Conservation (phyloP, 331 rosid species). For the Quercus lobata region DNA sequence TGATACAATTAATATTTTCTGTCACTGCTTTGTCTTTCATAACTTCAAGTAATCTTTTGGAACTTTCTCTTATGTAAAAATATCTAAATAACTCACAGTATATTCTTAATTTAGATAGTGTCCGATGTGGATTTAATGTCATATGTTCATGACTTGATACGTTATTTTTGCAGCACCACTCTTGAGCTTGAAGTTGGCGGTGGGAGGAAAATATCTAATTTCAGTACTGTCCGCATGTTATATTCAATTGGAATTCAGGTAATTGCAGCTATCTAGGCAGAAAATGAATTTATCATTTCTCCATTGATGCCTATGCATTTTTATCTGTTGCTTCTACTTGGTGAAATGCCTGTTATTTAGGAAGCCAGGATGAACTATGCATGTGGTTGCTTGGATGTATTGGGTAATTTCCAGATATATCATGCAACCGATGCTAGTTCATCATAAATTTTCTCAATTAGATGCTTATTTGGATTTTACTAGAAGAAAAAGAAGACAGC, state of each 20-base stretch:
- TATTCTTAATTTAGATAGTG: background rate
- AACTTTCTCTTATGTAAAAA: background rate
- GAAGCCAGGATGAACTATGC: conserved; percentile 5
- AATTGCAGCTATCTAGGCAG: conserved; percentile 8
- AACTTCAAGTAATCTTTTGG: background rate
- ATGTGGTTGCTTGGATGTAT: background rate
- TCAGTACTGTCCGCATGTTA: conserved; percentile 80
- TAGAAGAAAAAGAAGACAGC: background rate
- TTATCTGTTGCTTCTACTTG: background rate
- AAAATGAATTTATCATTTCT: background rate
- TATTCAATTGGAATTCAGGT: conserved; percentile 92
- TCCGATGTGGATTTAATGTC: background rate
- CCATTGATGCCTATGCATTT: conserved; percentile 1
- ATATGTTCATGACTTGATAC: conserved; percentile 26
- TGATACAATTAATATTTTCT: background rate
- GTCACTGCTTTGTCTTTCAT: background rate
- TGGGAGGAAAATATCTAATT: conserved; percentile 86
- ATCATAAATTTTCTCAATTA: background rate
- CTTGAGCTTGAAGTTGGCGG: conserved; percentile 97
- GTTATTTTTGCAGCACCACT: conserved; percentile 55
- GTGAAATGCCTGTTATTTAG: background rate
- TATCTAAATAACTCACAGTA: background rate
- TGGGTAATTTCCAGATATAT: background rate
- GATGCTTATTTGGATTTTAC: background rate
- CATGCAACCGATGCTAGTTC: background rate